phyloP scores from a whole-genome alignment of 192 early-diverging fungal genomes.

The Linnemannia hyalina region DNA sequence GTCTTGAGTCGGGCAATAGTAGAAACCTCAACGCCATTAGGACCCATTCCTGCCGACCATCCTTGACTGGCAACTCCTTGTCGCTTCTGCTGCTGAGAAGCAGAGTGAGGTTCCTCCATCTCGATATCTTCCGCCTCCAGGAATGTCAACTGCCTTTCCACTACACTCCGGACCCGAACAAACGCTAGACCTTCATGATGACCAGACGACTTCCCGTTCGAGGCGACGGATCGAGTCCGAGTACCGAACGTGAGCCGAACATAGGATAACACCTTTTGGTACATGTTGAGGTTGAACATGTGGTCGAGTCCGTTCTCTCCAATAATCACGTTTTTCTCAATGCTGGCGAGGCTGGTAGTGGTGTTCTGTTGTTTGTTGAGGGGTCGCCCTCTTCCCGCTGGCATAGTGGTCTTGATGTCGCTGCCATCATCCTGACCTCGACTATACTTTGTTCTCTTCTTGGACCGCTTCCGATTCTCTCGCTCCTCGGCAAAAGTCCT shows the following conservation, averaged over 20 bases:
- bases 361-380: background rate
- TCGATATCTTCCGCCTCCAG: background rate
- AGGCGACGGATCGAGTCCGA: background rate
- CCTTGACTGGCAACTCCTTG: background rate
- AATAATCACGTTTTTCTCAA: background rate
- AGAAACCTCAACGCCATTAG: background rate
- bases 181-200: constrained; percentile 16
- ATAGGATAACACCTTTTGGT: constrained; percentile 15
- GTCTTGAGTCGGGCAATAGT: constrained; percentile 5
- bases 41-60: background rate
- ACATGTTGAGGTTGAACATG: constrained; percentile 45
- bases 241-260: constrained; percentile 21
- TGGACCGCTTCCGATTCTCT: background rate
- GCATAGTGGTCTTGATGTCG: background rate
- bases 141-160: background rate
- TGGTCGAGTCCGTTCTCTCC: constrained; percentile 19
- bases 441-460: background rate
- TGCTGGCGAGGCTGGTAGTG: background rate
- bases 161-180: constrained; percentile 17
- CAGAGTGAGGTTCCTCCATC: background rate
- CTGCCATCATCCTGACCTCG: background rate
- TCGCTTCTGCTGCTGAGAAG: background rate
- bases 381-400: background rate
- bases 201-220: background rate
- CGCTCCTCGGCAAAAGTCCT: background rate